Base-by-base conservation (phyloP, 1,284 basidiomycete species). In the Cystobasidiaceae sp. region DNA sequence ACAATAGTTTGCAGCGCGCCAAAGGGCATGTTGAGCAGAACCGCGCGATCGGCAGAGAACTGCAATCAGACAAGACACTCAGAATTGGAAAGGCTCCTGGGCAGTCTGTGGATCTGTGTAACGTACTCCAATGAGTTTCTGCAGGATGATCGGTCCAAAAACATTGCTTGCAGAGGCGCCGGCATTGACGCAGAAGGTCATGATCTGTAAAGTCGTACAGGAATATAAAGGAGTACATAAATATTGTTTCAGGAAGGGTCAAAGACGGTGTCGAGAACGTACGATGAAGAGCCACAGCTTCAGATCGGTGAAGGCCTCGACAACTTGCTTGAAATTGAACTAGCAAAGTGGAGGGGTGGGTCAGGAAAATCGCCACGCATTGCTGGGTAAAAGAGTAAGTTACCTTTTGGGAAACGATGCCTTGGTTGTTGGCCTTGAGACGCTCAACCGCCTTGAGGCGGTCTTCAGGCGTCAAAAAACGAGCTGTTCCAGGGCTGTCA, bases 11-110 rank as follows among this genome's bases (percentile, higher is more conserved):
- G 77, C 0, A 77, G 67, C 11, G 68, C 67, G 37, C 77, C 77
- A 60, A 78, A 78, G 1, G 77, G 77, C 70, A 77, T 78, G 72
- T 77, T 78, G 66, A 78, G 73, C 8, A 78, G 69, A 5, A 71
- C 67, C 6, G 73, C 71, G 23, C 68, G 68, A 63, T 70, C 64
- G 52, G 71, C 46, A 64, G 72, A 69, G 65, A 75, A 76, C 13
- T 23, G 13, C 21, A 25, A 25, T 15, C 9, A 8, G 45, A 48
- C 21, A 9, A 19, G 9, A 25, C 8, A 11, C 8, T 48, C 13
- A 23, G 23, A 9, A 15, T 13, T 17, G 21, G 21, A 23, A 15
- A 15, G 13, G 13, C 9, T 48, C 9, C 13, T 8, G 9, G 8
- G 15, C 45, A 17, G 23, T 11, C 8, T 25, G 13, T 17, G 13